Conservation (phyloP, 208 protist genomes). For the Angomonas deanei region DNA sequence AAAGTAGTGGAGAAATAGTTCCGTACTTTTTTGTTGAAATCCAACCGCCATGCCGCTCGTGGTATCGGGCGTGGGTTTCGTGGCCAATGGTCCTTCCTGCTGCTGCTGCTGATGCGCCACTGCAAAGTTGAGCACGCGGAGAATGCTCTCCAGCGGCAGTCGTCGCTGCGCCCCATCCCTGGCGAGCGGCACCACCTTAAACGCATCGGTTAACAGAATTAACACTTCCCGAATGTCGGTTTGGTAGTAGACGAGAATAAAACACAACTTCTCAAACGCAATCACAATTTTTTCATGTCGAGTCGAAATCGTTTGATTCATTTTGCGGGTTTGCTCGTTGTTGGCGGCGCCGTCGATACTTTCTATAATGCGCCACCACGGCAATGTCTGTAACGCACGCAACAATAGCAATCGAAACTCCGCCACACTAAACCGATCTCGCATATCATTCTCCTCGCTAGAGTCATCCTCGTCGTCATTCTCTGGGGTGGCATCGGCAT, state of each 20-base stretch:
- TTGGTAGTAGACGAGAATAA: background rate
- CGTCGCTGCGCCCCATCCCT: background rate
- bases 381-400: background rate
- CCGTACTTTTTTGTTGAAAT: background rate
- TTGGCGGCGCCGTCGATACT: no score
- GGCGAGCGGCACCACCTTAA: background rate
- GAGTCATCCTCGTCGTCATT: no score
- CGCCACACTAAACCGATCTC: background rate
- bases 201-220: background rate
- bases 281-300: constrained; percentile 1
- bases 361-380: constrained; percentile 1
- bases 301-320: background rate
- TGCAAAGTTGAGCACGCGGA: background rate
- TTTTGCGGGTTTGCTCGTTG: no score
- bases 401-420: background rate
- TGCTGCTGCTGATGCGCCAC: background rate
- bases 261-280: constrained; percentile 2
- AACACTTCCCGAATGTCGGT: background rate
- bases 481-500: constrained; percentile 1
- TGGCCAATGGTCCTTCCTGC: background rate
- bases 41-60: no score
- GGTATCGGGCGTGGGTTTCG: background rate
- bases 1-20: background rate
- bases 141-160: background rate
- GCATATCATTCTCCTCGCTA: background rate